Evolutionary conservation across 768 basidiomycete genomes (phyloP).

Genomic region (Gymnopilus dilepis): DNA sequence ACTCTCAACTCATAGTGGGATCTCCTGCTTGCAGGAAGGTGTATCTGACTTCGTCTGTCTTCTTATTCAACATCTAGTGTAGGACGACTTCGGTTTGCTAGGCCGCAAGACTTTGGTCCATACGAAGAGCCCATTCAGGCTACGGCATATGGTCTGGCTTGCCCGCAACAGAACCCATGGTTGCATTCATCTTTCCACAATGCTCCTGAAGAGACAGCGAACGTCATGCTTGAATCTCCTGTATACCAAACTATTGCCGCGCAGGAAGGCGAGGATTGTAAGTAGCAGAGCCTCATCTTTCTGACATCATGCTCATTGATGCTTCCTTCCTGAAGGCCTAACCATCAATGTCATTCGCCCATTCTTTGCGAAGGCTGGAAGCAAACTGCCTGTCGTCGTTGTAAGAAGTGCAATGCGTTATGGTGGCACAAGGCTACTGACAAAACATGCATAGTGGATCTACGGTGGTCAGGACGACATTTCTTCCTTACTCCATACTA

Average conservation of each 20-base stretch:
- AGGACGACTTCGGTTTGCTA: constrained; percentile 48
- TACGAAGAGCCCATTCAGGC: constrained; percentile 45
- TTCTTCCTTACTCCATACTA: constrained; percentile 13
- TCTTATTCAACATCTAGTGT: constrained; percentile 30
- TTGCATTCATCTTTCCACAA: not conserved
- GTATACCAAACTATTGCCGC: constrained; percentile 8
- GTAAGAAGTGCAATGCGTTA: too few relatives aligned
- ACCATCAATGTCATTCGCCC: not conserved
- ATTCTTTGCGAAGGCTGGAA: not conserved
- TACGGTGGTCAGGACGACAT: constrained; percentile 36
- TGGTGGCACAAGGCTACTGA: too few relatives aligned
- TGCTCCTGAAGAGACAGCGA: not conserved
- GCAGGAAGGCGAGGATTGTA: constrained; percentile 28
- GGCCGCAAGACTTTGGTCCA: constrained; percentile 42
- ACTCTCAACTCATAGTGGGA: too few relatives aligned
- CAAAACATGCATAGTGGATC: too few relatives aligned
- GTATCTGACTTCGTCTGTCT: too few relatives aligned
- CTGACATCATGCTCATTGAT: not conserved
- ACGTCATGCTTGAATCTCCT: constrained; percentile 28
- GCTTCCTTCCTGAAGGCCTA: not conserved
- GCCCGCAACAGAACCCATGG: constrained; percentile 37
- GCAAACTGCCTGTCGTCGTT: not conserved
- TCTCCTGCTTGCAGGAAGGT: too few relatives aligned
- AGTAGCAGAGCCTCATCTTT: not conserved
- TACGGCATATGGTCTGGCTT: constrained; percentile 48